Conservation (phyloP, 2,329 filamentous ascomycete genomes). For the Ophiostoma populinum region DNA sequence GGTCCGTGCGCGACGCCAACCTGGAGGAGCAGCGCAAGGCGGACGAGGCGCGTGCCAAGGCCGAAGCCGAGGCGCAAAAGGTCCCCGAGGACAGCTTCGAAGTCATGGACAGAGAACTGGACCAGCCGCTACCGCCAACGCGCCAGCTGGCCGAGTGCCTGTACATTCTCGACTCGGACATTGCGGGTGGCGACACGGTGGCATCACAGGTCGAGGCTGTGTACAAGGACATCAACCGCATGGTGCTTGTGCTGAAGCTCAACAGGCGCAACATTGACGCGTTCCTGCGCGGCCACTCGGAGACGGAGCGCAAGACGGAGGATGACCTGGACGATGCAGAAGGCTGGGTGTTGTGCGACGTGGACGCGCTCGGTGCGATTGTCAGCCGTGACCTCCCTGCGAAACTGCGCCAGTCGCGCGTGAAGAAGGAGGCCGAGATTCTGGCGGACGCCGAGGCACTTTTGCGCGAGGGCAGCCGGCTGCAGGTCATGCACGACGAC, state of each 20-base stretch:
- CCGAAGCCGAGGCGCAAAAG: constrained; percentile 39
- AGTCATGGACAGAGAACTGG: constrained; percentile 41
- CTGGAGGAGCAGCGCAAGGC: constrained; percentile 32
- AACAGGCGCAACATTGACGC: constrained; percentile 53
- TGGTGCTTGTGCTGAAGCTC: constrained; percentile 83
- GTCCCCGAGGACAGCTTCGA: constrained; percentile 53
- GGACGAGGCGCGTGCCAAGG: constrained; percentile 35
- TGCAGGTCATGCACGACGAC: constrained; percentile 62
- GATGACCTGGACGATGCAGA: constrained; percentile 53
- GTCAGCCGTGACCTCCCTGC: constrained; percentile 45
- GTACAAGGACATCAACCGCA: constrained; percentile 74
- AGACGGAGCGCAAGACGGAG: constrained; percentile 30
- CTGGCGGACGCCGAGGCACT: constrained; percentile 51
- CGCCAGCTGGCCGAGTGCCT: constrained; percentile 50
- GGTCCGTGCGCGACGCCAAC: constrained; percentile 29
- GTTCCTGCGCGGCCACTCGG: constrained; percentile 51
- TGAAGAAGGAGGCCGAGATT: constrained; percentile 52
- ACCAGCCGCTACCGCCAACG: constrained; percentile 42
- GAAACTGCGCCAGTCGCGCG: constrained; percentile 48
- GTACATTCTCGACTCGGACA: constrained; percentile 25
- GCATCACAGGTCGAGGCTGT: constrained; percentile 47
- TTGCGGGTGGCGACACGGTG: constrained; percentile 37
- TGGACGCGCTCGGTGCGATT: constrained; percentile 48
- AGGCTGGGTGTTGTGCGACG: constrained; percentile 60
- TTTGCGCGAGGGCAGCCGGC: constrained; percentile 49